Conservation (phyloP, 371 early-diverging fungal genomes). For the Mucor mucedo region DNA sequence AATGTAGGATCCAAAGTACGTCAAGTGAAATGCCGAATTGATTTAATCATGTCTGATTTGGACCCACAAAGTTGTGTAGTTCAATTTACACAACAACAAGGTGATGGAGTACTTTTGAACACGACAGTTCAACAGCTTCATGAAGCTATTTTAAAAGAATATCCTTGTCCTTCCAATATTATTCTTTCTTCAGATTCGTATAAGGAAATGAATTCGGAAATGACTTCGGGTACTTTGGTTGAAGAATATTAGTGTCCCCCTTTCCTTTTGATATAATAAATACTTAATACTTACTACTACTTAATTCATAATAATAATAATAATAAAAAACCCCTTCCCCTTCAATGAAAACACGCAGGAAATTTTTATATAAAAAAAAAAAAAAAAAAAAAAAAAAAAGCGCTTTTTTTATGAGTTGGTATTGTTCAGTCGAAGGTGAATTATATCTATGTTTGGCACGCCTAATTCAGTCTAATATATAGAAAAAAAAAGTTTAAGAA, state of each 20-base stretch:
- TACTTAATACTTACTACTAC: neutral
- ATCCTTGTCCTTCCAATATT: constrained; percentile 24
- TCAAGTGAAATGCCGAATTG: constrained; percentile 55
- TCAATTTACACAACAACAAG: constrained; percentile 53
- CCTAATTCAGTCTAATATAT: constrained; percentile 55
- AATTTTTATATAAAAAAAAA: too few relatives aligned
- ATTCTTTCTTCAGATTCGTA: constrained; percentile 16
- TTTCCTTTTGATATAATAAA: neutral
- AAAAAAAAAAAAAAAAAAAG: neutral
- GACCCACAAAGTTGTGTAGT: constrained; percentile 35
- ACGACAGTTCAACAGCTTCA: constrained; percentile 26
- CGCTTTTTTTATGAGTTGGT: neutral
- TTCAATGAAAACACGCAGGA: too few relatives aligned
- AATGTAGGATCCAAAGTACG: constrained; percentile 26
- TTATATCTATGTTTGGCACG: constrained; percentile 56
- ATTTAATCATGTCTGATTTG: constrained; percentile 34
- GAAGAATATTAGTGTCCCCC: constrained; percentile 12
- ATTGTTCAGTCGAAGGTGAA: constrained; percentile 43
- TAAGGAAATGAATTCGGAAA: constrained; percentile 20
- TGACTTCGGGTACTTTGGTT: constrained; percentile 23
- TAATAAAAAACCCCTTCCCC: too few relatives aligned
- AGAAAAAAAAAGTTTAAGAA: too few relatives aligned
- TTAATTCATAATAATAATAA: neutral
- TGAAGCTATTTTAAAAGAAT: constrained; percentile 26
- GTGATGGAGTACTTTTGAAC: constrained; percentile 28